Evolutionary conservation across 768 basidiomycete genomes (phyloP), one percentile per base, ranked within the genome.

Genomic region (Coprinopsis marcescibilis): DNA sequence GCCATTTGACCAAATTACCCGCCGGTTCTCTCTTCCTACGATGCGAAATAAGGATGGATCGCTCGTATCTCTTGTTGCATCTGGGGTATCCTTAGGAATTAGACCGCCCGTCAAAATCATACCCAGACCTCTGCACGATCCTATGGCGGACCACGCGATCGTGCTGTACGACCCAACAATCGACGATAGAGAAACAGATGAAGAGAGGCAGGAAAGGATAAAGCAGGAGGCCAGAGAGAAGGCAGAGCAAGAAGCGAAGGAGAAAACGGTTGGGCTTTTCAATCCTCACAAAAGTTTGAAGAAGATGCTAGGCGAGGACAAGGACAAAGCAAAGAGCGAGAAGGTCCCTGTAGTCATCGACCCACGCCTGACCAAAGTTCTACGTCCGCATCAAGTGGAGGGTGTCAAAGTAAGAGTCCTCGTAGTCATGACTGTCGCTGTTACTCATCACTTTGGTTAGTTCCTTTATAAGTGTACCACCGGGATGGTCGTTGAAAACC

Each of bases 301-400:
- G 60, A 71, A 78, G 45, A 65, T 92, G 49, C 70, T 91, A 8
- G 91, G 89, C 15, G 80, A 88, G 58, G 77, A 74, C 53, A 77
- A 77, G 56, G 80, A 81, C 70, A 85, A 83, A 59, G 73, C 75
- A 51, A 71, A 75, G 45, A 65, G 68, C 15, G 69, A 75, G 12
- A 98, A 96, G 65, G 91, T 99, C 2, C 87, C 95, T 2, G 95
- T 99, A 10, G 96, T 99, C 30, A 96, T 99, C 34, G 95, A 97
- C 60, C 95, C 95, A 3, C 73, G 77, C 30, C 67, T 99, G 27
- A 68, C 77, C 26, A 95, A 90, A 61, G 89, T 95, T 14, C 75
- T 99, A 21, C 79, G 95, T 36, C 95, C 95, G 15, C 95, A 99
- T 82, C 95, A 99, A 64, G 81, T 99, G 20, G 96, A 98, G 64